Evolutionary conservation across 2,329 filamentous ascomycete species (phyloP).

Genomic region (Fusarium gaditjirri): DNA sequence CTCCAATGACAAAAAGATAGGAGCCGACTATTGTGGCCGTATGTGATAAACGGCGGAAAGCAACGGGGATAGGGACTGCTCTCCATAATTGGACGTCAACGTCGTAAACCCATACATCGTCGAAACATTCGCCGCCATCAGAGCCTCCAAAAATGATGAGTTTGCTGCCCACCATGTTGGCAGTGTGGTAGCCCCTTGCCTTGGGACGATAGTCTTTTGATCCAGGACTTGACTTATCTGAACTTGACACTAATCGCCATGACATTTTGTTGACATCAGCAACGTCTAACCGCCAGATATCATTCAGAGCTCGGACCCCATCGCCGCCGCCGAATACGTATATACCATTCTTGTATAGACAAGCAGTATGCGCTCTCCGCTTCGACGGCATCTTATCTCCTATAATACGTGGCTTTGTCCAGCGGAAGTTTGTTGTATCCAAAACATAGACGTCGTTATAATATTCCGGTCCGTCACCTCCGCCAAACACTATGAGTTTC

Average conservation of each 20-base stretch:
- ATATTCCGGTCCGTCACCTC: conserved; percentile 75
- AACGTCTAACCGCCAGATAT: conserved; percentile 78
- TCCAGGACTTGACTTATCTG: conserved; percentile 50
- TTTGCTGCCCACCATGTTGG: conserved; percentile 78
- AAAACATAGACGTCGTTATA: conserved; percentile 79
- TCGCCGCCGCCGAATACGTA: conserved; percentile 79
- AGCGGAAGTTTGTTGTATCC: conserved; percentile 76
- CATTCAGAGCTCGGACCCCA: conserved; percentile 75
- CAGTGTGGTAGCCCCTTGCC: conserved; percentile 76
- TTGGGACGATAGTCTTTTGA: conserved; percentile 62
- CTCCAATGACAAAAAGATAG: conserved; percentile 76
- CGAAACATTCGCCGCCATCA: conserved; percentile 77
- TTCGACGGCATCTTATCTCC: conserved; percentile 69
- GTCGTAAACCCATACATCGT: conserved; percentile 79
- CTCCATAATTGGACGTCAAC: conserved; percentile 71
- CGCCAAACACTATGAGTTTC: conserved; percentile 76
- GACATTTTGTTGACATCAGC: conserved; percentile 73
- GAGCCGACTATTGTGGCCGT: conserved; percentile 76
- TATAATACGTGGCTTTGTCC: conserved; percentile 69
- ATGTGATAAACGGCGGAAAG: conserved; percentile 73
- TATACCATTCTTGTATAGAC: conserved; percentile 75
- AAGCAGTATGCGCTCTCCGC: conserved; percentile 75
- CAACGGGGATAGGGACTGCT: conserved; percentile 66
- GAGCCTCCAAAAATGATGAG: conserved; percentile 77
- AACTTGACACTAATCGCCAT: conserved; percentile 71